Evolutionary conservation across 2,329 filamentous ascomycete species (phyloP), one percentile per base, ranked within the genome.

Genomic region (Biscogniauxia mediterranea): DNA sequence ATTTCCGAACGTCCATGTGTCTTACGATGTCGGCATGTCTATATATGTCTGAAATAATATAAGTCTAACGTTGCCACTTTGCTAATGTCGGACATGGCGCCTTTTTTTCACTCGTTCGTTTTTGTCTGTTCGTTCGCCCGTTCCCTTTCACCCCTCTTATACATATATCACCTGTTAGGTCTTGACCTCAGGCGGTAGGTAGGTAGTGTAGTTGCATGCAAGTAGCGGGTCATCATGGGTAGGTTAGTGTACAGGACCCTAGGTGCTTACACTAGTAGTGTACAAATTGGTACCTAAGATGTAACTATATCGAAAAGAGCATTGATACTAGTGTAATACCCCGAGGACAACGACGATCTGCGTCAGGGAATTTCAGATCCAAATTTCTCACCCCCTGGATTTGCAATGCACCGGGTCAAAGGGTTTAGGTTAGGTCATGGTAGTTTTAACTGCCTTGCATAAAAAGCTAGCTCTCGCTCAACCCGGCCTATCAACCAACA

Each of bases 341-440:
- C 62, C 55, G 50, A 59, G 59, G 57, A 60, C 61, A 60, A 59
- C n/a, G 32, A 42, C 52, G 52, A 59, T 59, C 52, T 17, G 15
- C 57, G 25, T 50, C 52, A 26, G 50, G 57, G 54, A 55, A 60
- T 55, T 51, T 46, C 56, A 54, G 42, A 52, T 56, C 38, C 49
- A 19, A 25, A 23, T 51, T 57, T 38, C 51, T 32, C 25, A 9
- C 51, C 55, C n/a, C n/a, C 28, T 56, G 28, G 55, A 20, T 38
- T 21, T 21, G 8, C 50, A 52, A 21, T 52, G 50, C 21, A 52
- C 26, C 13, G 17, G 15, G 19, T 11, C 17, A 55, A 46, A 46
- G 25, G 19, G 32, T 21, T 46, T 28, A 55, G 54, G 28, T 28
- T 38, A 25, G 19, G 11, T n/a, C n/a, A n/a, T n/a, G n/a, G n/a